Evolutionary conservation across 2,329 filamentous ascomycete genomes (phyloP).

Genomic region (Aureobasidium mangrovei): DNA sequence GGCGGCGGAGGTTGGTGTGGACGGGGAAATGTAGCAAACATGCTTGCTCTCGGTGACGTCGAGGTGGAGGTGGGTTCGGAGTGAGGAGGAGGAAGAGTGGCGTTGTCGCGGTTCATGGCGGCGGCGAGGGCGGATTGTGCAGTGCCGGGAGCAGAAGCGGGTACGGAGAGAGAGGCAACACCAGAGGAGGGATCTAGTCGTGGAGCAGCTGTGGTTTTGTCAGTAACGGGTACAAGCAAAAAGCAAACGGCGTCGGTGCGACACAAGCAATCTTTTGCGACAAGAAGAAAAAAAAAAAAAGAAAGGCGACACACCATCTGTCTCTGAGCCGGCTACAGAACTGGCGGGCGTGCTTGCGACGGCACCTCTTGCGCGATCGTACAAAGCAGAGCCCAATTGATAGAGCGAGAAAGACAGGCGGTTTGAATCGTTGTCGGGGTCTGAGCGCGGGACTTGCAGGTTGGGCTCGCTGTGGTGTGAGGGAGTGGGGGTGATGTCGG

Average conservation of each 20-base stretch:
- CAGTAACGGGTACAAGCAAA: not conserved
- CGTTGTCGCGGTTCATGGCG: conserved; percentile 1
- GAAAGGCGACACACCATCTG: conserved; percentile 29
- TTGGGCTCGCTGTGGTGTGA: conserved; percentile 36
- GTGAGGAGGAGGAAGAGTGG: not conserved
- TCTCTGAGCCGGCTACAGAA: conserved; percentile 37
- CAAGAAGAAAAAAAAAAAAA: not conserved
- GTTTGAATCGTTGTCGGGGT: conserved; percentile 42
- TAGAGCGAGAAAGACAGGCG: conserved; percentile 64
- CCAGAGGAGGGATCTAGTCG: not conserved
- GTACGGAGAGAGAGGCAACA: not conserved
- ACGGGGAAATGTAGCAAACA: conserved; percentile 6
- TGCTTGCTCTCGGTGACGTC: conserved; percentile 1
- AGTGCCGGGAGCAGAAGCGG: not conserved
- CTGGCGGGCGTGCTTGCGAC: conserved; percentile 36
- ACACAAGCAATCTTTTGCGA: not conserved
- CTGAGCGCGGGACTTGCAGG: conserved; percentile 18
- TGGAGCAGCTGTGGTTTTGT: not conserved
- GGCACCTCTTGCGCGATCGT: conserved; percentile 43
- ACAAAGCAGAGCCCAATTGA: conserved; percentile 54
- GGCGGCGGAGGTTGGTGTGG: conserved; percentile 3
- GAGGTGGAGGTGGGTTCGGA: conserved; percentile 8
- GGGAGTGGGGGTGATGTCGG: conserved; percentile 25
- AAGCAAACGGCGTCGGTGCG: not conserved
- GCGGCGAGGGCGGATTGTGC: not conserved